Base-by-base conservation (phyloP, 192 early-diverging fungal species). In the Allomyces arbusculus region DNA sequence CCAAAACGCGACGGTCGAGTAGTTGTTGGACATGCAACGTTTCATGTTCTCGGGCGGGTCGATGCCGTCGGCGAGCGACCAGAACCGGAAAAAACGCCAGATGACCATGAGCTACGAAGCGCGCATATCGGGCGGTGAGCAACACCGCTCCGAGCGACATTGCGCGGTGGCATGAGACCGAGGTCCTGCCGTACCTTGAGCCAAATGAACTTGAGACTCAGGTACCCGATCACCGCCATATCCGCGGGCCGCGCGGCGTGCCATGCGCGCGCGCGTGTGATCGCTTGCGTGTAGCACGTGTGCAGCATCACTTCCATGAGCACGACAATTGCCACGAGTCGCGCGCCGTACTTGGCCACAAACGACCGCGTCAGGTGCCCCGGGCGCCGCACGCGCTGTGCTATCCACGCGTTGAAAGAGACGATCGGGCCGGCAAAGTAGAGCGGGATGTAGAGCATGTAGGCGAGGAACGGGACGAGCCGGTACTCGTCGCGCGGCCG, bases 11-110 rank as follows among this genome's bases (percentile, higher is more conserved):
- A 87, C 82, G 16, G 87, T 80, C 22, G 91, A 94, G 76, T 95
- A 99, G 75, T 97, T 93, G 78, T 95, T 92, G 71, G 79, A 82
- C 85, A 97, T 94, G 71, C 94, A 99, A 7, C 94, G 85, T 4
- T 86, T 83, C 92, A 99, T 97, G 72, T 99, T 99, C 70, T 99
- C 95, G 11, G 84, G 76, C 1, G 86, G 84, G 50, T 89, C 87
- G 26, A 98, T 75, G 8, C 91, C 89, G 72, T 98, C 95, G n/a
- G 79, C 72, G 74, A 97, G 73, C 0, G 91, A 91, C 95, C 95
- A 98, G 63, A 97, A 79, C 44, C 95, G 80, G 73, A 95, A 96
- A 76, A 95, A 97, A 44, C 95, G 80, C 95, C 95, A 98, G 63
- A 93, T 94, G 40, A 98, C 87, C 67, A 94, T 75, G 19, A 98